A percentile compares a stretch with the other conserved stretches of the same genome.
These are phyloP conservation scores for Aspergillus tanneri DNA, from an alignment of 2,329 filamentous ascomycete genomes.

Conservation along the genomic window DNA sequence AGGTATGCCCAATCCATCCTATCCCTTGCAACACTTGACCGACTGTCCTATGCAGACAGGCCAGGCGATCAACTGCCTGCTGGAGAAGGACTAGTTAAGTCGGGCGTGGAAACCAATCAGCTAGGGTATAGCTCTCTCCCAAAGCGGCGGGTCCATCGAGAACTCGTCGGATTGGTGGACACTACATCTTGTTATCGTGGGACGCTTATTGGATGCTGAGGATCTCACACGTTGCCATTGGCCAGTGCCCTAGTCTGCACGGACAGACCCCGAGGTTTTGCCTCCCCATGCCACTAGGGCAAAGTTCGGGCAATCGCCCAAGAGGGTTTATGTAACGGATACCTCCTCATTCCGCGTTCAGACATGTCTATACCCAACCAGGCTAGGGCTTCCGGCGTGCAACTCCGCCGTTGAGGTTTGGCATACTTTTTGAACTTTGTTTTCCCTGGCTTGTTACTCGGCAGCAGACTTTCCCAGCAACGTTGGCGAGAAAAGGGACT, in stretches of 20 bases:
- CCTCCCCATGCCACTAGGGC: background rate
- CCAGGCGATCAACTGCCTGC: background rate
- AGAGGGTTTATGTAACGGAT: conserved; percentile 14
- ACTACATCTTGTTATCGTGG: conserved; percentile 20
- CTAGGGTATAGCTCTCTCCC: conserved; percentile 12
- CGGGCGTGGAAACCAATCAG: conserved; percentile 20
- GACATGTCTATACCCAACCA: background rate
- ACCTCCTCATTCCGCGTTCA: too few species aligned
- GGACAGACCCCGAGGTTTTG: conserved; percentile 21
- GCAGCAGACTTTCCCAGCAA: too few species aligned
- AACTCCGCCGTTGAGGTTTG: conserved; percentile 9
- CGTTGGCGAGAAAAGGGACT: too few species aligned
- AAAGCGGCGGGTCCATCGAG: conserved; percentile 13
- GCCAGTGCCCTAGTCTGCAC: conserved; percentile 17
- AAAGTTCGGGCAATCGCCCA: conserved; percentile 9
- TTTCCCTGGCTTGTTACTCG: background rate
- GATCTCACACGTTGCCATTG: conserved; percentile 12
- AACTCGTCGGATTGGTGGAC: conserved; percentile 19
- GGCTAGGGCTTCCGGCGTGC: conserved; percentile 9
- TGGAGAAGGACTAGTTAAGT: background rate
- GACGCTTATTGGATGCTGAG: conserved; percentile 7
- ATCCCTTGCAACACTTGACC: conserved; percentile 3
- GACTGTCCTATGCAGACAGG: background rate
- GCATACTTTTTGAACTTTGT: background rate
- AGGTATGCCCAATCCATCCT: background rate